phyloP scores from a whole-genome alignment of 805 yeast genomes.

The Sugiyamaella boreocaroliniensis region DNA sequence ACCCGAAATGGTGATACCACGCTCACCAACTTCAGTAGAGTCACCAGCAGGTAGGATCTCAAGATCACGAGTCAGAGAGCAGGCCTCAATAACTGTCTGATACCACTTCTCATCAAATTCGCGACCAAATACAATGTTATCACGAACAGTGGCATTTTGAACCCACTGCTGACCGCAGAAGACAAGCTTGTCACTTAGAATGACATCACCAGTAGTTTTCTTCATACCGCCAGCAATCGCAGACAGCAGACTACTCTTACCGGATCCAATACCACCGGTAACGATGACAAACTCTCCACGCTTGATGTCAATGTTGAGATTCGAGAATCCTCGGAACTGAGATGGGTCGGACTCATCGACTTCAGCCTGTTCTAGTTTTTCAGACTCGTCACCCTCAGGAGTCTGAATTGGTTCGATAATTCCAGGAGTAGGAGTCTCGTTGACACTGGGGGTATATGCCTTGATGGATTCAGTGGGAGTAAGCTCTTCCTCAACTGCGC shows the following conservation, averaged over 20 bases:
- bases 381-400: constrained; percentile 39
- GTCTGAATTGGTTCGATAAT: constrained; percentile 1
- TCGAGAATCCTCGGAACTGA: constrained; percentile 25
- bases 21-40: constrained; percentile 76
- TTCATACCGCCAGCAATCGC: constrained; percentile 72
- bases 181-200: constrained; percentile 46
- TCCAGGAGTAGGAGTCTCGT: constrained; percentile 8
- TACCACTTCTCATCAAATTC: constrained; percentile 48
- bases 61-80: constrained; percentile 63
- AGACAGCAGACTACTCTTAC: constrained; percentile 65
- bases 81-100: constrained; percentile 48
- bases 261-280: constrained; percentile 78
- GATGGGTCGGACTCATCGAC: constrained; percentile 32
- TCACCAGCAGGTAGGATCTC: constrained; percentile 68
- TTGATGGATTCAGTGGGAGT: constrained; percentile 7
- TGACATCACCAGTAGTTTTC: constrained; percentile 44
- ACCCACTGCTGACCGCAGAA: constrained; percentile 74
- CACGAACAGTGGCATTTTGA: constrained; percentile 69
- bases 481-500: constrained; percentile 2
- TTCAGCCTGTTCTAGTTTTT: constrained; percentile 43
- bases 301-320: constrained; percentile 44
- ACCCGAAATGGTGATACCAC: constrained; percentile 83
- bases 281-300: constrained; percentile 68
- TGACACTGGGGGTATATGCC: constrained; percentile 21
- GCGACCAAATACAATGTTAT: constrained; percentile 65